Percentiles rank a stretch among this genome's conserved stretches.
Conservation (phyloP, 495 filamentous ascomycete genomes). For the Recurvomyces mirabilis region DNA sequence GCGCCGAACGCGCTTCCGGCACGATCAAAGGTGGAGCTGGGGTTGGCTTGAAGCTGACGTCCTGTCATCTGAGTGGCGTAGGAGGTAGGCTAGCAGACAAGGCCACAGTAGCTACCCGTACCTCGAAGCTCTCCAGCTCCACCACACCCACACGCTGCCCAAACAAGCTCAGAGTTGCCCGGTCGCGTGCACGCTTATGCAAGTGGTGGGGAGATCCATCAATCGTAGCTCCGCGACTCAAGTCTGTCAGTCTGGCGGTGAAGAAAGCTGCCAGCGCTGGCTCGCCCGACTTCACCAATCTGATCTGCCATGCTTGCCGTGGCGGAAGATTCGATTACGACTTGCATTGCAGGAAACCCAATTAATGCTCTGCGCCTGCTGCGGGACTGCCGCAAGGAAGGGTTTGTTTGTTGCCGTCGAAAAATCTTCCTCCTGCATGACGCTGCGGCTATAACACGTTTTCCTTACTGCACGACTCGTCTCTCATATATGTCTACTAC, state of each 20-base stretch:
- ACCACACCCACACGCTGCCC: not conserved
- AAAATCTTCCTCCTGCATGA: not conserved
- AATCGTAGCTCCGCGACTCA: not conserved
- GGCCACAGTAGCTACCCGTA: not conserved
- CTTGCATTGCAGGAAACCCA: not conserved
- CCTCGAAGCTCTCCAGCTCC: not conserved
- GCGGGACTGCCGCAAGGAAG: not conserved
- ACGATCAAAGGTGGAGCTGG: not conserved
- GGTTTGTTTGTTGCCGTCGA: not conserved
- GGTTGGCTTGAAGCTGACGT: not conserved
- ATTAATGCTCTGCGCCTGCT: not conserved
- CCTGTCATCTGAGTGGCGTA: not conserved
- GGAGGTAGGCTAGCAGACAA: not conserved
- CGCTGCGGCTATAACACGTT: not conserved
- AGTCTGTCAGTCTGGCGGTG: slow-evolving; percentile 8
- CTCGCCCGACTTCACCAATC: not conserved
- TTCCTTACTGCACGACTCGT: not conserved
- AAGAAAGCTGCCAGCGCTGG: not conserved
- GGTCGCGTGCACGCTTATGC: not conserved
- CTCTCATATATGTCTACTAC: not conserved
- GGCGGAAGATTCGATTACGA: not conserved
- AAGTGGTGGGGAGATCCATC: not conserved
- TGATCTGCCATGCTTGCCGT: not conserved
- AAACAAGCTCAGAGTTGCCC: too few species aligned
- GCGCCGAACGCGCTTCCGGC: not conserved